phyloP scores from a whole-genome alignment of 225 moss, liverwort and hornwort species.

The Pseudoscleropodium purum region DNA sequence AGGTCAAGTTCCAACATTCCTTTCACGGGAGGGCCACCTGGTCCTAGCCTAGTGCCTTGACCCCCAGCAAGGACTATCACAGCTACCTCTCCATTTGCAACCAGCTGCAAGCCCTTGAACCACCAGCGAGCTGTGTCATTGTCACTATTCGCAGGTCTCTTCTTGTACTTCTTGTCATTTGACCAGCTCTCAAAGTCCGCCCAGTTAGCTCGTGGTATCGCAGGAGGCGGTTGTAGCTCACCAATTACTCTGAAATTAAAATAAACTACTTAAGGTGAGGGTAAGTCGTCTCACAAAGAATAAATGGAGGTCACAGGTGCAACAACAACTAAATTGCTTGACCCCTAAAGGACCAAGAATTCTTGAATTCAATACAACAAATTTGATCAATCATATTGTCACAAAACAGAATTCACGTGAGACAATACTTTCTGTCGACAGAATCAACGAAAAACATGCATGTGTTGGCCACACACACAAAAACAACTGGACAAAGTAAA shows the following conservation, averaged over 20 bases:
- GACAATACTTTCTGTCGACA: background rate
- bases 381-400: background rate
- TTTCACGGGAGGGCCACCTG: conserved; percentile 40
- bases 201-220: conserved; percentile 61
- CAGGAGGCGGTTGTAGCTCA: conserved; percentile 52
- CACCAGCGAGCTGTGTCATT: conserved; percentile 52
- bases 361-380: background rate
- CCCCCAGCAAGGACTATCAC: conserved; percentile 48
- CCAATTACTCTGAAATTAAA: background rate
- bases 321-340: background rate
- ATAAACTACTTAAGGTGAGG: background rate
- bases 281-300: background rate
- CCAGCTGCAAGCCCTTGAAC: conserved; percentile 41
- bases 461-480: background rate
- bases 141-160: conserved; percentile 19
- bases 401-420: background rate
- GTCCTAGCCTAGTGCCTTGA: conserved; percentile 36
- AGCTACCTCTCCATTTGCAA: conserved; percentile 39
- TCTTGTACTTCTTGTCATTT: conserved; percentile 21
- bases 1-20: conserved; percentile 74
- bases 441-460: background rate
- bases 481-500: background rate
- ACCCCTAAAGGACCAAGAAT: background rate
- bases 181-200: conserved; percentile 50
- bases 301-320: background rate